Evolutionary conservation across 179 eudicot genomes (phyloP), one percentile per base, ranked within the genome.

Genomic region (Beta macrorhiza): DNA sequence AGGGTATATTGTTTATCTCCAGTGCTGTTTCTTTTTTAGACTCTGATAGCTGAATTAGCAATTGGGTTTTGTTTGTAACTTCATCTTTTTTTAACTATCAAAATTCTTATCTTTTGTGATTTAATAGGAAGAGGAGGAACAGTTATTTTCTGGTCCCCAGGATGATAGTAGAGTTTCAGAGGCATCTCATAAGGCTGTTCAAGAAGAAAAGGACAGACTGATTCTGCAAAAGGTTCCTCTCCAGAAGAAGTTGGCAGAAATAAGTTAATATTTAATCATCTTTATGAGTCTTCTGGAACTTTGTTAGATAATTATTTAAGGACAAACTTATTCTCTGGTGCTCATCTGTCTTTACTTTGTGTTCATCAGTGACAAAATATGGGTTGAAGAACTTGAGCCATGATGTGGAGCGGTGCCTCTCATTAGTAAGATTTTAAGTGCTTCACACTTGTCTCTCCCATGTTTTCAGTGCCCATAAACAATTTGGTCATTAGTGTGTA

Each of bases 61-160:
- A 73, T 59, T 45, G 10, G 20, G 20, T 51, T 73, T 42, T 71
- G 12, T 12, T 13, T 9, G 52, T 32, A 45, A 7, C n/a, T 10
- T 13, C 7, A 10, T 69, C 12, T 16, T 12, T 9, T 45, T 44
- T 5, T 59, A 20, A 52, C n/a, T n/a, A 29, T 73, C 5, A 29
- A 20, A 70, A 70, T 55, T 69, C 22, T 12, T 20, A 61, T 32
- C 32, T 49, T 53, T 42, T 82, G 72, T 82, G 29, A 62, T 80
- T 20, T 67, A 9, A 61, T 80, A 97, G 99, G 99, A 97, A 85
- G 99, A 97, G 89, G 99, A 97, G 86, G 98, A 94, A 79, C 98
- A 97, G 84, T 85, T 97, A 64, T 89, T 97, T 86, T 94, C 95
- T 81, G 93, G 91, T 72, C 78, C 97, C 67, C 94, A 94, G 85